Base-by-base conservation (phyloP, 306 rosid species). In the Boehmeria nivea region DNA sequence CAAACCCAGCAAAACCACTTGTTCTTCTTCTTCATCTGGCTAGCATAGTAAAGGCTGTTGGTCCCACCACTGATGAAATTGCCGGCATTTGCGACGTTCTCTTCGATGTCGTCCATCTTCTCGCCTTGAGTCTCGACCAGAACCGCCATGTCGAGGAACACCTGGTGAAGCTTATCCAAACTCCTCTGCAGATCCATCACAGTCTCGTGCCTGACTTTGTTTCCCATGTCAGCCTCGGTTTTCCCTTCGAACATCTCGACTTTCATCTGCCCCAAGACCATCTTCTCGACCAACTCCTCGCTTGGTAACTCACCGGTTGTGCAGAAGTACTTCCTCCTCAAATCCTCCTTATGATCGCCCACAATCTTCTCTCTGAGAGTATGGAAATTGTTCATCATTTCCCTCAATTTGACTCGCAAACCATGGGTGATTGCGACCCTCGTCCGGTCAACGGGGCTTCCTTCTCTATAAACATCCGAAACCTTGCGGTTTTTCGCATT, bases 141-240 rank as follows among this genome's bases (percentile, higher is more conserved):
- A 71, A 91, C 72, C 46, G 95, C 96, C 99, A 91, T 91, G 61
- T 87, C 99, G 60, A 91, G 83, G 66, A 91, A 91, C 43, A 93
- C 93, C 52, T 93, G 96, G 22, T 87, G 95, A 70, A 93, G 94
- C 81, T 83, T 87, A 19, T 78, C 80, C 88, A 93, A 79, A 62
- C 99, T 93, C 61, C 73, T 84, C 69, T 81, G 94, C 7, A 87
- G 77, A 68, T 93, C 89, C 75, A 81, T 66, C 73, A 81, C 87
- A 0, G 89, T 83, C 55, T 85, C 86, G n/a, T 93, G 89, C 67
- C 93, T 69, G 3, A 66, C 77, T 48, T 78, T 83, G 58, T 77
- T 79, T 31, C 74, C 79, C 63, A 74, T 44, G 48, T 87, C 95
- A 54, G 60, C 56, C 48, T 78, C 94, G 0, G 81, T 75, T 67